These are phyloP conservation scores for Scedosporium boydii DNA, from an alignment of 2,329 filamentous ascomycete species.

Conservation along the genomic window DNA sequence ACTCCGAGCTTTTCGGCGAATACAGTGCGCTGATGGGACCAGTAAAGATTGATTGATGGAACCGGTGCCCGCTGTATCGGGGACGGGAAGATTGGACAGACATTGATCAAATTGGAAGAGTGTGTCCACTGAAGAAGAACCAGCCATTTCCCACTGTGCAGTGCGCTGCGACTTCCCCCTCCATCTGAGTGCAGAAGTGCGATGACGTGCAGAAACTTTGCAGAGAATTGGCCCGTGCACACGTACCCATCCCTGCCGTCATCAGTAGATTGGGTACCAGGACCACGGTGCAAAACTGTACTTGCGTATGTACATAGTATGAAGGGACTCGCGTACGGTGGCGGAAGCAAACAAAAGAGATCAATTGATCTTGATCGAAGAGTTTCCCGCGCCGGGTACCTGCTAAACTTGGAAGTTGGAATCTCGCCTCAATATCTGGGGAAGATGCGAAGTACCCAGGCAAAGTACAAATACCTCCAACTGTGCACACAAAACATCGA, in stretches of 20 bases:
- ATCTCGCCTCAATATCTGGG: too few relatives aligned
- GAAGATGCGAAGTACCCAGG: too few relatives aligned
- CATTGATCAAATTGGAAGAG: too few relatives aligned
- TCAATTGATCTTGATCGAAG: too few relatives aligned
- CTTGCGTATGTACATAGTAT: neutral
- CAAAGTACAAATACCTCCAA: too few relatives aligned
- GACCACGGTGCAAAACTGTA: neutral
- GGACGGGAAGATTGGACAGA: neutral
- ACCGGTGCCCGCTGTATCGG: neutral
- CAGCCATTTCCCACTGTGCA: too few relatives aligned
- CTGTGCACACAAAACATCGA: too few relatives aligned
- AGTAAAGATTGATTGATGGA: neutral
- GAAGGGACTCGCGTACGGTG: too few relatives aligned
- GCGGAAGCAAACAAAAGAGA: too few relatives aligned
- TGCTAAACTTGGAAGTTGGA: too few relatives aligned
- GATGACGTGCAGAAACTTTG: constrained; percentile 9
- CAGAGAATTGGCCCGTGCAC: neutral
- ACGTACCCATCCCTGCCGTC: neutral
- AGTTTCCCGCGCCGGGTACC: too few relatives aligned
- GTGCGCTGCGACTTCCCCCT: neutral
- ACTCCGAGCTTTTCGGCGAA: neutral
- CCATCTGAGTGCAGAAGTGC: neutral
- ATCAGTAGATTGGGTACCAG: neutral
- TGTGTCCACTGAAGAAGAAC: too few relatives aligned
- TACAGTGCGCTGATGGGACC: neutral